Evolutionary conservation across 2,329 filamentous ascomycete genomes (phyloP).

Genomic region (Domatiomyces catenatus): DNA sequence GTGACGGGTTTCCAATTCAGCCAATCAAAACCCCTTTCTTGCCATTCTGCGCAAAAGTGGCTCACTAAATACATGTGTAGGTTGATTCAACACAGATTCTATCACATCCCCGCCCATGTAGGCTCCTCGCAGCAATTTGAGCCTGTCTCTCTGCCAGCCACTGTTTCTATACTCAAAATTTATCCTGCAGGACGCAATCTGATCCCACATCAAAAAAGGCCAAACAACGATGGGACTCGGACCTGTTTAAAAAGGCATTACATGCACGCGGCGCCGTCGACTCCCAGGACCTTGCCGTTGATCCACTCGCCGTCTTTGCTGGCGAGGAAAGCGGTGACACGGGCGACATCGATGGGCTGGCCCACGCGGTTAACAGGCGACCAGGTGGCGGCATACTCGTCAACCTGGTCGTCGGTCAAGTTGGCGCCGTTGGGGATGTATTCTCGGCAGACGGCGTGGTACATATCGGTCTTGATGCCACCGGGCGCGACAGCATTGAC

Average conservation of each 20-base stretch:
- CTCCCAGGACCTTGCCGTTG: conserved; percentile 26
- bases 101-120: too few relatives aligned
- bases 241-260: conserved; percentile 1
- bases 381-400: conserved; percentile 23
- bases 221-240: too few relatives aligned
- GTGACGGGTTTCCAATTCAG: too few relatives aligned
- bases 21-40: too few relatives aligned
- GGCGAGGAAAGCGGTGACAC: conserved; percentile 41
- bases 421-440: conserved; percentile 28
- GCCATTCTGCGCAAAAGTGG: too few relatives aligned
- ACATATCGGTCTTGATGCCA: conserved; percentile 55
- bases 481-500: conserved; percentile 54
- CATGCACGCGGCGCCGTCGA: conserved; percentile 23
- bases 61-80: too few relatives aligned
- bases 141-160: too few relatives aligned
- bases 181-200: neutral
- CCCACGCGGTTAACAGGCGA: conserved; percentile 43
- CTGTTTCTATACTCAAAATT: too few relatives aligned
- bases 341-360: conserved; percentile 43
- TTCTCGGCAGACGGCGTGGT: conserved; percentile 31
- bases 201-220: neutral
- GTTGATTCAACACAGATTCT: too few relatives aligned
- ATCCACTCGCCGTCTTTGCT: conserved; percentile 41
- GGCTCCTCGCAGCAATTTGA: too few relatives aligned
- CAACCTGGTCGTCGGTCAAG: conserved; percentile 15